phyloP scores from a whole-genome alignment of 768 basidiomycete species.

The Tylopilus felleus region DNA sequence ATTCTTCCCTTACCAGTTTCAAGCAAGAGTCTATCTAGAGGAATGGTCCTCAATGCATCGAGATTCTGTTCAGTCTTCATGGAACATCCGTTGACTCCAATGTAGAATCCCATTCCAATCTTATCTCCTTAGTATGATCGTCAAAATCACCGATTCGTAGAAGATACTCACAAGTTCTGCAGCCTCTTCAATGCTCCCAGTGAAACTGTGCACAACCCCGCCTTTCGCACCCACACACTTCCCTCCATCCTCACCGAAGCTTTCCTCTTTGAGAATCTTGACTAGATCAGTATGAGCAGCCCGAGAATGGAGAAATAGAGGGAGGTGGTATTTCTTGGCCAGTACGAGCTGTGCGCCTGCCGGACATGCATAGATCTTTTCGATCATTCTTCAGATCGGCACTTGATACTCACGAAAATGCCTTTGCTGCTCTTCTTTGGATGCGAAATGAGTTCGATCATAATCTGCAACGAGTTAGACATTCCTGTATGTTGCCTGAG shows the following conservation, averaged over 20 bases:
- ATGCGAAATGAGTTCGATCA: constrained; percentile 66
- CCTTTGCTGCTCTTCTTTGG: constrained; percentile 53
- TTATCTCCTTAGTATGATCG: constrained; percentile 24
- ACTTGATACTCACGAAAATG: constrained; percentile 54
- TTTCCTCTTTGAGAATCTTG: constrained; percentile 58
- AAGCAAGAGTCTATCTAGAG: constrained; percentile 57
- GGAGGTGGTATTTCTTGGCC: constrained; percentile 68
- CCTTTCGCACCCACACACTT: constrained; percentile 53
- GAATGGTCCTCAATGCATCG: constrained; percentile 50
- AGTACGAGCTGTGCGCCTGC: constrained; percentile 56
- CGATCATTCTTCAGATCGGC: background rate
- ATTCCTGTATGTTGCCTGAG: background rate
- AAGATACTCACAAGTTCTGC: constrained; percentile 55
- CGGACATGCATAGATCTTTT: background rate
- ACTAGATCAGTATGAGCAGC: constrained; percentile 73
- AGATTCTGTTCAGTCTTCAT: constrained; percentile 71
- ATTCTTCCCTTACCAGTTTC: constrained; percentile 58
- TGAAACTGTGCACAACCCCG: constrained; percentile 84
- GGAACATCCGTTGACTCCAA: constrained; percentile 71
- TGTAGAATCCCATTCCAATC: constrained; percentile 65
- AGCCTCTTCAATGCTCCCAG: constrained; percentile 61
- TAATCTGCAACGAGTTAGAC: constrained; percentile 50
- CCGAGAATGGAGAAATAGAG: constrained; percentile 78
- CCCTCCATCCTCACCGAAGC: constrained; percentile 58
- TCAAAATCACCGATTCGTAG: background rate